phyloP scores from a whole-genome alignment of 768 basidiomycete genomes.

The Pleurotus sapidus region DNA sequence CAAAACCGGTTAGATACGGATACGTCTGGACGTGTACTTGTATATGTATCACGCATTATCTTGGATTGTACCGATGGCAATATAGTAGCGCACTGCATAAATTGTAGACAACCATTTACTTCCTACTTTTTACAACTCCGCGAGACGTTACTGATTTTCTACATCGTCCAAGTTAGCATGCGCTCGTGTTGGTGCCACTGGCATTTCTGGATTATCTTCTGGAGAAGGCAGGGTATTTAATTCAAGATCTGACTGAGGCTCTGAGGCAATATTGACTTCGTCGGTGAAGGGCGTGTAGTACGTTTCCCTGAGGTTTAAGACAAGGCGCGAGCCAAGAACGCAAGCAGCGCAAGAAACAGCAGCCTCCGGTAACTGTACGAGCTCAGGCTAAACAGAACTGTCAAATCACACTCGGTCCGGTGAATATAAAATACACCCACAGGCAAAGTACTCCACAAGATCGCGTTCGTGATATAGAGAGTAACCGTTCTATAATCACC shows the following conservation, averaged over 20 bases:
- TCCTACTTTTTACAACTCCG: background rate
- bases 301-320: slow-evolving; percentile 20
- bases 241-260: background rate
- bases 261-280: background rate
- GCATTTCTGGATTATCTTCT: background rate
- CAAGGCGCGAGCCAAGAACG: slow-evolving; percentile 17
- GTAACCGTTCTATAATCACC: background rate
- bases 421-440: background rate
- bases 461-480: background rate
- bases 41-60: slow-evolving; percentile 1
- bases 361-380: slow-evolving; percentile 8
- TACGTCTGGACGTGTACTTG: slow-evolving; percentile 9
- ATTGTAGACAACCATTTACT: slow-evolving; percentile 1
- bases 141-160: background rate
- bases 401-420: background rate
- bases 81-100: background rate
- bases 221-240: background rate
- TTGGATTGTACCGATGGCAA: slow-evolving; percentile 2
- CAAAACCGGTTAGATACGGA: slow-evolving; percentile 53
- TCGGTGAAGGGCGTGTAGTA: slow-evolving; percentile 21
- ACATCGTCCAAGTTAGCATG: background rate
- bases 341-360: slow-evolving; percentile 9
- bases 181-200: too few species aligned
- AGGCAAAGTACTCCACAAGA: slow-evolving; percentile 2
- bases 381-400: background rate